Conservation (phyloP, 2,329 filamentous ascomycete genomes). For the Aspergillus hortae region DNA sequence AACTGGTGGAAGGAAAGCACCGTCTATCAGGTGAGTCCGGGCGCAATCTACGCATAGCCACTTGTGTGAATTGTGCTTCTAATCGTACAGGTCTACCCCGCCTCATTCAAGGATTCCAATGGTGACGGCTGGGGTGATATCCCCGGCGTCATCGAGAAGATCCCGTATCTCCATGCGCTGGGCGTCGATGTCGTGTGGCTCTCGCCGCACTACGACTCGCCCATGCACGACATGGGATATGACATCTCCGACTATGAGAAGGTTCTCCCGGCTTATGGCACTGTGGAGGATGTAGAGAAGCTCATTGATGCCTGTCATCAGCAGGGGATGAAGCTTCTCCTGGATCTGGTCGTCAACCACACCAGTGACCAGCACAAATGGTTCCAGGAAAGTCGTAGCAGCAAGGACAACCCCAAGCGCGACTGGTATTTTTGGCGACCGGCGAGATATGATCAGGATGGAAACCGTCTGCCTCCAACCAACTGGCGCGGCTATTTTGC, state of each 20-base stretch:
- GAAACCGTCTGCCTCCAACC: conserved; percentile 62
- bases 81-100: conserved; percentile 21
- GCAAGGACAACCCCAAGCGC: conserved; percentile 56
- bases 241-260: conserved; percentile 64
- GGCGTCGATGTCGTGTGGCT: conserved; percentile 66
- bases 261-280: conserved; percentile 60
- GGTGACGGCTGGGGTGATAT: conserved; percentile 64
- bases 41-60: background rate
- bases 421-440: conserved; percentile 60
- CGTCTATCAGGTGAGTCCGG: conserved; percentile 25
- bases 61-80: background rate
- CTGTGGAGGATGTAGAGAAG: conserved; percentile 56
- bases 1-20: conserved; percentile 38
- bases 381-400: conserved; percentile 61
- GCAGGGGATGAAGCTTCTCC: conserved; percentile 62
- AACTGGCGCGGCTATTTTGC: conserved; percentile 66
- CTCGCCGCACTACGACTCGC: conserved; percentile 62
- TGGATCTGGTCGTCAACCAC: conserved; percentile 72
- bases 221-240: conserved; percentile 67
- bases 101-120: conserved; percentile 50
- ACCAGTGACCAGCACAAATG: conserved; percentile 65
- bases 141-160: conserved; percentile 58
- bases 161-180: conserved; percentile 59
- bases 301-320: conserved; percentile 55
- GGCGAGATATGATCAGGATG: conserved; percentile 48